Conservation (phyloP, 1,284 basidiomycete species). For the Earliella scabrosa region DNA sequence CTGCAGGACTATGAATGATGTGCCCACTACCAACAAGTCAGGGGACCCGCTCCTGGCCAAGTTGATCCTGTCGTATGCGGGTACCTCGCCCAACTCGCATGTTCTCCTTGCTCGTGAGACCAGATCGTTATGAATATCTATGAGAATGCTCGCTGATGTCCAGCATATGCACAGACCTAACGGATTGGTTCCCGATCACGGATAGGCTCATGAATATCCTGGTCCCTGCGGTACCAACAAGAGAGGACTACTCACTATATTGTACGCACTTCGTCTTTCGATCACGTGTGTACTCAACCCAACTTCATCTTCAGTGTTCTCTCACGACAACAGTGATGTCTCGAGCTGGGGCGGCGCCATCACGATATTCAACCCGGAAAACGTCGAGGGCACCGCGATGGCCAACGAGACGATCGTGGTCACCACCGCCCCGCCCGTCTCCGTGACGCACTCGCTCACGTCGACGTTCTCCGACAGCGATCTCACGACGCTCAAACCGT, state of each 20-base stretch:
- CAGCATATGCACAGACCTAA: conserved; percentile 7
- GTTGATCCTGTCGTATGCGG: conserved; percentile 16
- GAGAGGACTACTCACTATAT: conserved; percentile 22
- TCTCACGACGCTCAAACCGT: not conserved
- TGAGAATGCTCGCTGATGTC: not conserved
- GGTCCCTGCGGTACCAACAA: conserved; percentile 17
- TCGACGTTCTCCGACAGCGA: conserved; percentile 8
- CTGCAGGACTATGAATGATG: conserved; percentile 12
- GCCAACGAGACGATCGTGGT: conserved; percentile 14
- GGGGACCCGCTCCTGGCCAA: conserved; percentile 16
- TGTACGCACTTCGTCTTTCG: not conserved
- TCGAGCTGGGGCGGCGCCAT: conserved; percentile 19
- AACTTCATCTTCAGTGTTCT: not conserved
- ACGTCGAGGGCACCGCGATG: conserved; percentile 13
- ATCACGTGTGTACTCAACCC: not conserved
- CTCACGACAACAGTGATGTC: conserved; percentile 11
- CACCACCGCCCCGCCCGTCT: conserved; percentile 21
- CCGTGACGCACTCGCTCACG: conserved; percentile 14
- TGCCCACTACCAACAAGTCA: conserved; percentile 14
- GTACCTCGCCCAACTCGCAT: conserved; percentile 4
- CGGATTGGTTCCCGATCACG: conserved; percentile 20
- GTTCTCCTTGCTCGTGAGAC: conserved; percentile 15
- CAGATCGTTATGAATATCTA: too few relatives aligned
- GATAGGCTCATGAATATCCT: conserved; percentile 21
- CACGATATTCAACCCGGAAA: conserved; percentile 24